Evolutionary conservation across 2,329 filamentous ascomycete species (phyloP).

Genomic region (Phyllosticta paracitricarpa): DNA sequence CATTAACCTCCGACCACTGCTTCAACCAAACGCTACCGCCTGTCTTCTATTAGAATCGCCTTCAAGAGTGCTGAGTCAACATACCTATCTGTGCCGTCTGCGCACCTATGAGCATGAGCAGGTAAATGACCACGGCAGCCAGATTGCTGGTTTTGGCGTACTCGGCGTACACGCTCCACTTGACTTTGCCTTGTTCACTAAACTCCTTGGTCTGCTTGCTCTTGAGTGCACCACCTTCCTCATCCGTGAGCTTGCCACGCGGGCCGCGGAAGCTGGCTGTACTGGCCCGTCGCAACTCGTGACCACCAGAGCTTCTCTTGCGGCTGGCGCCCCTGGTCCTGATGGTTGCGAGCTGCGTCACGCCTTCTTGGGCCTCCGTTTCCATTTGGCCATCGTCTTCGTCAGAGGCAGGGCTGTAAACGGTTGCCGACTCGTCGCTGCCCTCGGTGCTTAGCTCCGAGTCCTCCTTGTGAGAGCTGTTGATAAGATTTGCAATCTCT

Average conservation of each 20-base stretch:
- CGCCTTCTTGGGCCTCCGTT: constrained; percentile 55
- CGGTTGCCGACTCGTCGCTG: constrained; percentile 59
- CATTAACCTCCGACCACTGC: constrained; percentile 77
- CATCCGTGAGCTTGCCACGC: constrained; percentile 72
- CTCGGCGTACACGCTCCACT: constrained; percentile 88
- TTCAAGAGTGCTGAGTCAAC: constrained; percentile 19
- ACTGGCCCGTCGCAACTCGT: constrained; percentile 66
- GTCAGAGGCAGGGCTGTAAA: constrained; percentile 38
- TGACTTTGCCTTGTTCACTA: constrained; percentile 91
- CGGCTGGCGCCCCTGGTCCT: constrained; percentile 51
- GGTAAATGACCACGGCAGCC: constrained; percentile 69
- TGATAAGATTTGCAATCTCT: constrained; percentile 74
- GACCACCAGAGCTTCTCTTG: constrained; percentile 60
- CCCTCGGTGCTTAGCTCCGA: constrained; percentile 40
- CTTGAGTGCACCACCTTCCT: constrained; percentile 65
- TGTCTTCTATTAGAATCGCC: constrained; percentile 20
- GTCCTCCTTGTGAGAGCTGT: constrained; percentile 54
- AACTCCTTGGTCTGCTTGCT: constrained; percentile 82
- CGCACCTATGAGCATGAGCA: constrained; percentile 64
- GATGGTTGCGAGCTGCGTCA: constrained; percentile 70
- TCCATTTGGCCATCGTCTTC: constrained; percentile 42
- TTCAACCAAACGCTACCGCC: constrained; percentile 88
- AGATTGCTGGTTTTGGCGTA: constrained; percentile 94
- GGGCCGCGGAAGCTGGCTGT: constrained; percentile 82
- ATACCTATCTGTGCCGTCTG: constrained; percentile 73